These are phyloP conservation scores for Agrocybe praecox DNA, from an alignment of 768 basidiomycete species.

Conservation along the genomic window DNA sequence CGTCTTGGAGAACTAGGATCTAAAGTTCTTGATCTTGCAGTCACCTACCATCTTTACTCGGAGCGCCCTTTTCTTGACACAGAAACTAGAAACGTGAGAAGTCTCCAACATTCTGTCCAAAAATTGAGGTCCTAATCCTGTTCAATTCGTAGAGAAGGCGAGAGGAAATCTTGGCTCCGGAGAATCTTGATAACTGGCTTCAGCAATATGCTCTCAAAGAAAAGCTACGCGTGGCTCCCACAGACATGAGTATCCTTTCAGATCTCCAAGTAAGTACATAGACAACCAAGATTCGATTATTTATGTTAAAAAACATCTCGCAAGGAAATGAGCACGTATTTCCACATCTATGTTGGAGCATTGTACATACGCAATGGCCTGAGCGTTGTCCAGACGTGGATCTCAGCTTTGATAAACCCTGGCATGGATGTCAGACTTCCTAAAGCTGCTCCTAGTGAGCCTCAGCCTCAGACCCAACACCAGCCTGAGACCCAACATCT, in stretches of 20 bases:
- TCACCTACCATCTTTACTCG: conserved; percentile 52
- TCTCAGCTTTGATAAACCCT: conserved; percentile 58
- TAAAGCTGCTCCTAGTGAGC: conserved; percentile 2
- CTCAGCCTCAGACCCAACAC: conserved; percentile 3
- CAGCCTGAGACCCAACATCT: conserved; percentile 9
- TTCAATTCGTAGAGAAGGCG: conserved; percentile 23
- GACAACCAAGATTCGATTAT: neutral
- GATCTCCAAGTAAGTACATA: conserved; percentile 18
- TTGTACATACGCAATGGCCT: conserved; percentile 61
- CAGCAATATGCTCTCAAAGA: conserved; percentile 50
- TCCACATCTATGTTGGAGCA: conserved; percentile 69
- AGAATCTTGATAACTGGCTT: conserved; percentile 50
- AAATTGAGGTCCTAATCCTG: neutral
- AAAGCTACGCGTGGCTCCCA: conserved; percentile 52
- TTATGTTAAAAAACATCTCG: neutral
- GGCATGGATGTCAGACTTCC: conserved; percentile 23
- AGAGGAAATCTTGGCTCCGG: conserved; percentile 33
- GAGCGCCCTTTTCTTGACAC: conserved; percentile 44
- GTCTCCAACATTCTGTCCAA: neutral
- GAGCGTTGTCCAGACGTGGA: conserved; percentile 53
- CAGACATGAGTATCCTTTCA: conserved; percentile 27
- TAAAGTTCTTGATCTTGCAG: conserved; percentile 50
- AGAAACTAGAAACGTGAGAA: conserved; percentile 45
- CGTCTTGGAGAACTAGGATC: conserved; percentile 63
- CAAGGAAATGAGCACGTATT: conserved; percentile 60